These are phyloP conservation scores for Russula olivacea DNA, from an alignment of 768 basidiomycete genomes.

Conservation along the genomic window DNA sequence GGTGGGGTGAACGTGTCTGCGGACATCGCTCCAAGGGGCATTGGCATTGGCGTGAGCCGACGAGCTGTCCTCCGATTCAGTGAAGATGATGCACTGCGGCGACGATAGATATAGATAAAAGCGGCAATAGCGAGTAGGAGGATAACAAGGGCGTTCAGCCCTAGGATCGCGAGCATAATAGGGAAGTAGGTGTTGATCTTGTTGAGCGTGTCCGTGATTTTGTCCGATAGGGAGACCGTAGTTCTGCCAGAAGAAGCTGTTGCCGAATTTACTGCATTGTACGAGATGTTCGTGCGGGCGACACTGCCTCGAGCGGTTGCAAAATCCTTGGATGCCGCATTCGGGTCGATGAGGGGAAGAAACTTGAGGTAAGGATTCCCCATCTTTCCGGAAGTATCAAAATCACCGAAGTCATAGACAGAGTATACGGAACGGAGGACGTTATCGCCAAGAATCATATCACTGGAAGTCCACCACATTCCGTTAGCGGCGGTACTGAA, in stretches of 20 bases:
- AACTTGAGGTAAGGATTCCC: slow-evolving; percentile 76
- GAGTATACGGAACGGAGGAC: slow-evolving; percentile 78
- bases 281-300: slow-evolving; percentile 62
- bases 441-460: slow-evolving; percentile 81
- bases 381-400: slow-evolving; percentile 53
- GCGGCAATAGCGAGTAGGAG: slow-evolving; percentile 51
- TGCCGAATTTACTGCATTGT: slow-evolving; percentile 42
- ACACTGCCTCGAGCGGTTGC: slow-evolving; percentile 59
- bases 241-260: slow-evolving; percentile 36
- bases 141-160: slow-evolving; percentile 68
- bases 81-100: slow-evolving; percentile 34
- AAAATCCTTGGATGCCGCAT: slow-evolving; percentile 67
- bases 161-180: slow-evolving; percentile 68
- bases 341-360: slow-evolving; percentile 60
- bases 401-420: slow-evolving; percentile 82
- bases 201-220: slow-evolving; percentile 54
- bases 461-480: slow-evolving; percentile 39
- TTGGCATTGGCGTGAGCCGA: slow-evolving; percentile 53
- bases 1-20: slow-evolving; percentile 21
- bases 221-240: slow-evolving; percentile 49
- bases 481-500: neutral
- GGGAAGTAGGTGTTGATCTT: slow-evolving; percentile 62
- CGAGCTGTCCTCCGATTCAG: slow-evolving; percentile 38
- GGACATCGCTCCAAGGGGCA: slow-evolving; percentile 45
- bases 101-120: slow-evolving; percentile 47